Conservation (phyloP, 352 stramenopile genomes). For the Phytophthora melonis region DNA sequence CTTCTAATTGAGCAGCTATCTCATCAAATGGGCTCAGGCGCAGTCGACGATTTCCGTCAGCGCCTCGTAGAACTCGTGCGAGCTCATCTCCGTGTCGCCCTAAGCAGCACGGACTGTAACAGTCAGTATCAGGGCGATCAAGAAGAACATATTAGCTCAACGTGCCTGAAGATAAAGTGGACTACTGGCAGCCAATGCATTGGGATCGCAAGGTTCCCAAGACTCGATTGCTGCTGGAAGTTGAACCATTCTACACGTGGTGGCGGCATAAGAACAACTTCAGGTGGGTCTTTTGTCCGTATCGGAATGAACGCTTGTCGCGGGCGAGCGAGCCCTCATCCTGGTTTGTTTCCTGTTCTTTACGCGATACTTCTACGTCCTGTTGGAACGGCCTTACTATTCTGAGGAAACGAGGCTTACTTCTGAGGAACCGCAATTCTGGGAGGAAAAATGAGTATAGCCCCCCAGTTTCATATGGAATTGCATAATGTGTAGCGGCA, state of each 20-base stretch:
- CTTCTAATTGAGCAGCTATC: neutral
- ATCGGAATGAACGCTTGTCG: constrained; percentile 69
- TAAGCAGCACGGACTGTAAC: neutral
- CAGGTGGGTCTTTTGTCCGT: constrained; percentile 78
- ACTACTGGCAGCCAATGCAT: constrained; percentile 77
- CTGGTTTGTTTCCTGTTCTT: constrained; percentile 72
- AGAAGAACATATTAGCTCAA: constrained; percentile 17
- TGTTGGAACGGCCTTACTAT: too few species aligned
- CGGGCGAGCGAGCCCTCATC: constrained; percentile 68
- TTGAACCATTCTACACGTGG: constrained; percentile 80
- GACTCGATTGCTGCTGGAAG: constrained; percentile 70
- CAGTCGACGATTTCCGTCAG: constrained; percentile 19
- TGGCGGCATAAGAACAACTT: constrained; percentile 85
- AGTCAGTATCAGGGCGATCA: neutral
- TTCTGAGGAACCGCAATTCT: too few species aligned
- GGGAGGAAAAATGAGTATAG: too few species aligned
- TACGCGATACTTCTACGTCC: too few species aligned
- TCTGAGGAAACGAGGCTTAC: too few species aligned
- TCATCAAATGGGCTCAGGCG: constrained; percentile 2
- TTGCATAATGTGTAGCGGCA: too few species aligned
- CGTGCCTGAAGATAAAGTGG: constrained; percentile 68
- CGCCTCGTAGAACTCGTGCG: constrained; percentile 24
- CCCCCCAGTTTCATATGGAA: too few species aligned
- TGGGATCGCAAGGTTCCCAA: constrained; percentile 82
- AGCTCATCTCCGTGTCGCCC: constrained; percentile 21